Base-by-base conservation (phyloP, 2,329 filamentous ascomycete species). In the Colletotrichum sp. region DNA sequence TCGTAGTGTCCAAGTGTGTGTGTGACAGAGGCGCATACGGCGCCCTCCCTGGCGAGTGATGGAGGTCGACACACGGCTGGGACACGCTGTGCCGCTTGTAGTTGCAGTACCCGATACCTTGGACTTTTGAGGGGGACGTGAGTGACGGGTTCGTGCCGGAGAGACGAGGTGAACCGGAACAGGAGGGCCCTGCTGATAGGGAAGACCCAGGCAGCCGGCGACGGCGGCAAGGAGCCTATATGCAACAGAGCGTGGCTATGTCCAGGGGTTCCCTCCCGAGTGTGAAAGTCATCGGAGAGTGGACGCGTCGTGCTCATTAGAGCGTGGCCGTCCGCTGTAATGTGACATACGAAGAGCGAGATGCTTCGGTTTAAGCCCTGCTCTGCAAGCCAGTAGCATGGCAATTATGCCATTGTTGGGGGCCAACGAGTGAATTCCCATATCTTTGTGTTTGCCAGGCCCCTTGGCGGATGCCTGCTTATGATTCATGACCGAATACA, bases 161-260 rank as follows among this genome's bases (percentile, higher is more conserved):
- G 52, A 63, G 68, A 71, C 62, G 68, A 65, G 21, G 34, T 36
- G 36, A 55, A 57, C 68, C 21, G 21, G 57, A 16, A 57, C 26
- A 36, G 26, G 24, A 60, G 57, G 70, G 34, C 18, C 21, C 28
- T 49, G 59, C 28, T 55, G 39, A 68, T 72, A 76, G 69, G 63
- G 55, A 64, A 57, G 69, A 76, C 59, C 73, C 69, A 76, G 64
- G 70, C 70, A 68, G 32, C 55, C 69, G 63, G 73, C 69, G 73
- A 72, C 55, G 69, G 63, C 57, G 69, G 63, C 73, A 64, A 76
- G 69, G 57, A 68, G 69, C 70, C 57, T 70, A 63, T 68, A 76
- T 68, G 70, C 70, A 76, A 76, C 52, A 76, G 64, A 32, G 63
- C 55, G 72, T 75, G 72, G 68, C 68, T 68, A 67, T 72, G 69